Conservation (phyloP, 768 basidiomycete species). For the Pisolithus sp. region DNA sequence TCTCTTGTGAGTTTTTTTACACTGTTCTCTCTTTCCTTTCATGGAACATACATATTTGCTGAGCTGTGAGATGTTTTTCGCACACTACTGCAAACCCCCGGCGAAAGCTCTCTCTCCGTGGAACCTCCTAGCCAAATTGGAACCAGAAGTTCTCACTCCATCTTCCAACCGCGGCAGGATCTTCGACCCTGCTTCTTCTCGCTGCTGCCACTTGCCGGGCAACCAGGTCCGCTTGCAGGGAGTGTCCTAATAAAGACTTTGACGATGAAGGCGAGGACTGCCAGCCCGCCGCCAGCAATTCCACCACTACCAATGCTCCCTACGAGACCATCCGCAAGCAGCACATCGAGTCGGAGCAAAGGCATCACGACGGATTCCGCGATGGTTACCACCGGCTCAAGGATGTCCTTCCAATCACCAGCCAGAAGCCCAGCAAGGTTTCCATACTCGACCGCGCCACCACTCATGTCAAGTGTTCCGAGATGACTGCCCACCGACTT, state of each 20-base stretch:
- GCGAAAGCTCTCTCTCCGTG: too few relatives aligned
- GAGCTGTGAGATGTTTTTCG: too few relatives aligned
- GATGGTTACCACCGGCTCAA: conserved; percentile 89
- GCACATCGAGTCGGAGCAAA: conserved; percentile 91
- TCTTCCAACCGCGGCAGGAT: conserved; percentile 12
- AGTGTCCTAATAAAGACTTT: too few relatives aligned
- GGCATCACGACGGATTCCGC: conserved; percentile 85
- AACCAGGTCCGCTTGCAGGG: too few relatives aligned
- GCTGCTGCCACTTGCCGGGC: too few relatives aligned
- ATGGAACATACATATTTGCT: neutral
- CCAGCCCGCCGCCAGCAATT: conserved; percentile 24
- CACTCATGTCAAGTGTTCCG: conserved; percentile 81
- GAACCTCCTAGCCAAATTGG: neutral
- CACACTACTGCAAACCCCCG: too few relatives aligned
- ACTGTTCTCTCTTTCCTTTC: conserved; percentile 14
- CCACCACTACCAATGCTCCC: conserved; percentile 57
- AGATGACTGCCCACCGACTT: conserved; percentile 68
- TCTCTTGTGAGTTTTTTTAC: too few relatives aligned
- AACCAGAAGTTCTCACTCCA: neutral
- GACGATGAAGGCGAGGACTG: too few relatives aligned
- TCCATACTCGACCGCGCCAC: conserved; percentile 85
- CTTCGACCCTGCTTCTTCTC: too few relatives aligned
- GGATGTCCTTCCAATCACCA: conserved; percentile 81
- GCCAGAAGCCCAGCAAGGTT: conserved; percentile 92
- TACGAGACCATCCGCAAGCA: conserved; percentile 88